Evolutionary conservation across 148 eudicot genomes (phyloP), one percentile per base, ranked within the genome.

Genomic region (Vaccinium macrocarpon): DNA sequence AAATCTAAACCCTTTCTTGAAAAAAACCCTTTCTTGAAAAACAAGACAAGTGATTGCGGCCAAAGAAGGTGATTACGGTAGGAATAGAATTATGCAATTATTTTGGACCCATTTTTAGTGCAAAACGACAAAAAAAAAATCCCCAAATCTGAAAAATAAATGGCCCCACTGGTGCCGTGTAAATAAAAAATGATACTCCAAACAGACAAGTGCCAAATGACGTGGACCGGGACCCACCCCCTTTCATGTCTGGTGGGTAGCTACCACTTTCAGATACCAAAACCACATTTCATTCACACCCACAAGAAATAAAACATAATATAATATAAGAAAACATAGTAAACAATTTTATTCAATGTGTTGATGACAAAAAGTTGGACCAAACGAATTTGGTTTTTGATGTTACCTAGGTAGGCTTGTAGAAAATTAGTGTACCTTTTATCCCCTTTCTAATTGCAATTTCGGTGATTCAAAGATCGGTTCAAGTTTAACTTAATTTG

Each of bases 191-290:
- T n/a, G n/a, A n/a, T n/a, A n/a, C 29, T 42, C 29, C 82, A 8
- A 13, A 35, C 82, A 8, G 14, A 35, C 35, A 50, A 21, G 50
- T 13, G 50, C 70, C 51, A 57, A 57, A 38, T 80, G 82, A 80
- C 73, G 53, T 80, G 82, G 82, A 80, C 4, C n/a, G 72, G 82
- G 82, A 42, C 82, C 82, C 13, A 80, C 15, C n/a, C 9, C 4
- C n/a, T 51, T 52, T 52, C 46, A 15, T 53, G 42, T 18, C 66
- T 53, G 81, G 46, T 55, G 48, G 70, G 13, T 10, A 18, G 14
- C 57, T 29, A 5, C 42, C 42, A 27, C 19, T 68, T 68, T 13
- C 38, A 27, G 35, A 68, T 23, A 23, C 71, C 71, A 64, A 64
- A 64, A 64, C 71, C 32, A 10, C 32, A 68, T 5, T 27, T 5